Evolutionary conservation across 345 rosid species (phyloP).

Genomic region (Cardamine resedifolia): DNA sequence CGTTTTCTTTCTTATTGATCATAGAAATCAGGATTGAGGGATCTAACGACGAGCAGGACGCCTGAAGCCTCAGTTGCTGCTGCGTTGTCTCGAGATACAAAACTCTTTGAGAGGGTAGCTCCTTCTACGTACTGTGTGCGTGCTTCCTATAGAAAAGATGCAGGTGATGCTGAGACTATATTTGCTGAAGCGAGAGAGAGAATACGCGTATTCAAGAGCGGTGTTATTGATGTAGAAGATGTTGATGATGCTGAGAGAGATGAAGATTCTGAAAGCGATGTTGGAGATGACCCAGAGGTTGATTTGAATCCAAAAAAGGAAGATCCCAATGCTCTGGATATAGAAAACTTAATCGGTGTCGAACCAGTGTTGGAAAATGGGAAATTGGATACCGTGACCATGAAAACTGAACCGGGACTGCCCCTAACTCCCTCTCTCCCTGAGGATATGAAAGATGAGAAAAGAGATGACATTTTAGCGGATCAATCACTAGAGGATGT

Average conservation of each 20-base stretch:
- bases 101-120: constrained; percentile 91
- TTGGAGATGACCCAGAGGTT: constrained; percentile 72
- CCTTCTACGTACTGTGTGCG: constrained; percentile 95
- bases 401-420: constrained; percentile 41
- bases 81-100: constrained; percentile 89
- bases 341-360: constrained; percentile 17
- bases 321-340: constrained; percentile 36
- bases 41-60: constrained; percentile 87
- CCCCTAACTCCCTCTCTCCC: constrained; percentile 40
- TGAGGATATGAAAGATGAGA: constrained; percentile 35
- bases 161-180: constrained; percentile 63
- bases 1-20: constrained; percentile 12
- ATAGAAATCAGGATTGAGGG: constrained; percentile 88
- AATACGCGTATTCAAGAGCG: constrained; percentile 62
- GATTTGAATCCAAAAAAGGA: constrained; percentile 50
- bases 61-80: constrained; percentile 98
- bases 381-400: constrained; percentile 25
- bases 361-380: constrained; percentile 44
- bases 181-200: constrained; percentile 80
- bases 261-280: constrained; percentile 86
- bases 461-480: constrained; percentile 19
- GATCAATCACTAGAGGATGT: constrained; percentile 30
- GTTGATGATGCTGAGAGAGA: constrained; percentile 87
- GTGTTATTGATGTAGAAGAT: constrained; percentile 64
- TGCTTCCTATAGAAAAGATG: constrained; percentile 73